A percentile compares a stretch with the other conserved stretches of the same genome.
These are phyloP conservation scores for Geotrichum aggregatum DNA, from an alignment of 1,139 yeast species.

Conservation along the genomic window DNA sequence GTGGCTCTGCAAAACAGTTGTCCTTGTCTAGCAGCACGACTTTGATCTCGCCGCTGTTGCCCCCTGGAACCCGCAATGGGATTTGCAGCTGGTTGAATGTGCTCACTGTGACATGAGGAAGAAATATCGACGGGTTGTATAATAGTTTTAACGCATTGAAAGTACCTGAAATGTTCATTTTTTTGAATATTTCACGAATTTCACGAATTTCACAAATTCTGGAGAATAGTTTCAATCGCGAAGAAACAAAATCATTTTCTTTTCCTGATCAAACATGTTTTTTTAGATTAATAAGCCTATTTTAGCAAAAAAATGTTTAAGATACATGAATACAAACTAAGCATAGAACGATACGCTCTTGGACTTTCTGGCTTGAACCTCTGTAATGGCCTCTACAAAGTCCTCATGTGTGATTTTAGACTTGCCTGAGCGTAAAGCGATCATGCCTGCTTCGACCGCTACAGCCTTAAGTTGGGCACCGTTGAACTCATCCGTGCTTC, in stretches of 20 bases:
- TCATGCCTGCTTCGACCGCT: constrained; percentile 94
- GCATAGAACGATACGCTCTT: constrained; percentile 96
- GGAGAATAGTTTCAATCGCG: too few relatives aligned
- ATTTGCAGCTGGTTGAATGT: constrained; percentile 61
- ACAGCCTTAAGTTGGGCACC: constrained; percentile 99
- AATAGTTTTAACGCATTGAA: constrained; percentile 59
- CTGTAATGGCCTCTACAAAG: constrained; percentile 95
- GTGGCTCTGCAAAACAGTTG: constrained; percentile 87
- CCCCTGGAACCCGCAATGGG: constrained; percentile 36
- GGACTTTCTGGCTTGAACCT: constrained; percentile 95
- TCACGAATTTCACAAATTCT: neutral
- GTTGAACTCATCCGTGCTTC: constrained; percentile 91
- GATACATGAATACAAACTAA: constrained; percentile 32
- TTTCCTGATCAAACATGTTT: neutral
- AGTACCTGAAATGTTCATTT: constrained; percentile 67
- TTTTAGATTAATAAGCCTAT: neutral
- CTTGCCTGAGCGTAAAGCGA: constrained; percentile 93
- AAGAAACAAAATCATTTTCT: neutral
- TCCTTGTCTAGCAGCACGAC: constrained; percentile 92
- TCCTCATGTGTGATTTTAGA: constrained; percentile 92
- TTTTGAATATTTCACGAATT: neutral
- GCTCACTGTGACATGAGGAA: constrained; percentile 61
- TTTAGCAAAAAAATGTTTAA: neutral
- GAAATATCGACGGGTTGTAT: constrained; percentile 60
- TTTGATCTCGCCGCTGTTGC: constrained; percentile 48